A percentile compares a stretch with the other conserved stretches of the same genome.
Evolutionary conservation across 208 protist genomes (phyloP).

Genomic region (Phytomonas sp.): DNA sequence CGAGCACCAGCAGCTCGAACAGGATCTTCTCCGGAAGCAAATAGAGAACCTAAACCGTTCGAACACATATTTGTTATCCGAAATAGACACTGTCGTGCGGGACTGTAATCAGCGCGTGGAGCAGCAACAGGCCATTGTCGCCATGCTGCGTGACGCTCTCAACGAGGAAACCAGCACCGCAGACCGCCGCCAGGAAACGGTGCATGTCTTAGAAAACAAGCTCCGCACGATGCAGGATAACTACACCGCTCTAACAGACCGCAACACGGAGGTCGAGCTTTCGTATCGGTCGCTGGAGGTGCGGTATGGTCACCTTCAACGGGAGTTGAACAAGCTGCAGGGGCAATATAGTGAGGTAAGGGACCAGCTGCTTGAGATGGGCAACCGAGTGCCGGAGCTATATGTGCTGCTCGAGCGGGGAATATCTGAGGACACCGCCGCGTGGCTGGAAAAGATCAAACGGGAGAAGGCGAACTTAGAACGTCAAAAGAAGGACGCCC

Average conservation of each 20-base stretch:
- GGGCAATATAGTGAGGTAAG: slow-evolving; percentile 35
- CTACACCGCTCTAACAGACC: slow-evolving; percentile 19
- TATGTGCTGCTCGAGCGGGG: slow-evolving; percentile 44
- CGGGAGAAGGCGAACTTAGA: slow-evolving; percentile 42
- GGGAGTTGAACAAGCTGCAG: slow-evolving; percentile 38
- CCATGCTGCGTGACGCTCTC: slow-evolving; percentile 38
- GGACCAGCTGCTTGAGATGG: slow-evolving; percentile 29
- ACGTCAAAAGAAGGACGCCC: slow-evolving; percentile 38
- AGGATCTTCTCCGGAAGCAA: slow-evolving; percentile 17
- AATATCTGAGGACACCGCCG: slow-evolving; percentile 20
- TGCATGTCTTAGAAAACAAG: slow-evolving; percentile 24
- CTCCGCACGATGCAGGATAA: slow-evolving; percentile 30
- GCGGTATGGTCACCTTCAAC: slow-evolving; percentile 24
- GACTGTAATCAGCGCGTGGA: slow-evolving; percentile 45
- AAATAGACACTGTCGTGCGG: slow-evolving; percentile 26
- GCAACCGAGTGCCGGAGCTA: slow-evolving; percentile 30
- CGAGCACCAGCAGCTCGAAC: slow-evolving; percentile 17
- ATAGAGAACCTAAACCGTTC: slow-evolving; percentile 20
- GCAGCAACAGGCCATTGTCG: slow-evolving; percentile 54
- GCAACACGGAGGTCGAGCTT: slow-evolving; percentile 15
- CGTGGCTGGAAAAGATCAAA: slow-evolving; percentile 49
- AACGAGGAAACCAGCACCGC: slow-evolving; percentile 50
- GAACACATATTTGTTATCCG: slow-evolving; percentile 25
- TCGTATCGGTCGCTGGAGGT: slow-evolving; percentile 12
- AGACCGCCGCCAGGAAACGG: slow-evolving; percentile 30